Conservation (phyloP, 495 filamentous ascomycete species). For the Hypomontagnella monticulosa region DNA sequence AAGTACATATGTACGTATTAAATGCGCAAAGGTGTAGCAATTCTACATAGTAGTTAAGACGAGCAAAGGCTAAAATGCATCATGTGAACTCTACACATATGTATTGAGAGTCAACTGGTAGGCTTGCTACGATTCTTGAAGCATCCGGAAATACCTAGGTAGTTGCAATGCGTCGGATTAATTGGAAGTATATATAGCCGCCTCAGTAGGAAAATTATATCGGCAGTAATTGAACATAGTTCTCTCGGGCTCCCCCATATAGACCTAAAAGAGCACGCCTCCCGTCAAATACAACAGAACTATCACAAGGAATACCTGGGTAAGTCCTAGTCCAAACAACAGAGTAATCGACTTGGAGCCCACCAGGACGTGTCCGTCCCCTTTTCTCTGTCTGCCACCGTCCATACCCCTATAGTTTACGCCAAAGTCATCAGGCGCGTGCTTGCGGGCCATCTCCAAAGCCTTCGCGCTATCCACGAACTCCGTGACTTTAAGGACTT, state of each 20-base stretch:
- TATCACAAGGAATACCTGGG: conserved; percentile 30
- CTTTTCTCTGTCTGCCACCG: background rate
- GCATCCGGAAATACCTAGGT: no score
- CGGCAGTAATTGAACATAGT: background rate
- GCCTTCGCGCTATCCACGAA: conserved; percentile 56
- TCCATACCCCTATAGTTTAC: conserved; percentile 1
- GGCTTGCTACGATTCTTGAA: no score
- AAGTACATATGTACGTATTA: background rate
- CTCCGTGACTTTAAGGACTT: conserved; percentile 48
- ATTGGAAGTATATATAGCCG: no score
- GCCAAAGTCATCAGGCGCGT: conserved; percentile 45
- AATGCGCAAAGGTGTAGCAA: no score
- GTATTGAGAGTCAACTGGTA: no score
- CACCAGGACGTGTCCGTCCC: background rate
- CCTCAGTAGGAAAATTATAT: background rate
- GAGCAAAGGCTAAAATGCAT: no score
- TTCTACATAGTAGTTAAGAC: no score
- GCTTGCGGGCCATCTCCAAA: conserved; percentile 48
- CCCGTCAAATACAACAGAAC: conserved; percentile 26
- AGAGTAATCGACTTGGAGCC: conserved; percentile 28
- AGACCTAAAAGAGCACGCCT: conserved; percentile 25
- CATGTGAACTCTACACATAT: no score
- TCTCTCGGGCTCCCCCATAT: conserved; percentile 21
- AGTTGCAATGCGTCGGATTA: no score
- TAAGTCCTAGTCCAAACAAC: conserved; percentile 34